These are phyloP conservation scores for Mycena pura DNA, from an alignment of 768 basidiomycete species.

Conservation along the genomic window DNA sequence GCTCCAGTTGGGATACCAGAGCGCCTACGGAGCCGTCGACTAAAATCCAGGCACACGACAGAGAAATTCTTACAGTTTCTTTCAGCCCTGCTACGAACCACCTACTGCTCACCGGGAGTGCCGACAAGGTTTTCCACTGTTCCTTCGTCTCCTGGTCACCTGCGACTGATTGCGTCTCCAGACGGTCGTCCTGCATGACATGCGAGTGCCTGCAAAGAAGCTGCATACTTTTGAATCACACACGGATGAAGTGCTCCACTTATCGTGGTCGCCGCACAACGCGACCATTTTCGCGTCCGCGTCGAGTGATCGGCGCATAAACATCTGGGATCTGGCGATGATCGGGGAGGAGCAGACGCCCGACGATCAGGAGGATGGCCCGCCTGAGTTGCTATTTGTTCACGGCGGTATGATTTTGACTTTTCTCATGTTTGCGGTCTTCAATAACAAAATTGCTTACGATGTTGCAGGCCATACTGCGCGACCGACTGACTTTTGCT, in stretches of 20 bases:
- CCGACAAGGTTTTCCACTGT: constrained; percentile 74
- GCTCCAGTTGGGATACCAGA: constrained; percentile 89
- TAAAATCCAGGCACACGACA: constrained; percentile 84
- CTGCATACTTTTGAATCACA: constrained; percentile 93
- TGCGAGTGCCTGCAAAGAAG: constrained; percentile 72
- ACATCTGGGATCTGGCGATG: constrained; percentile 91
- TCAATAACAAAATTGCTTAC: constrained; percentile 1
- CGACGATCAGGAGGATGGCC: constrained; percentile 98
- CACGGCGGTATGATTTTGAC: constrained; percentile 77
- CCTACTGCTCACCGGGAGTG: constrained; percentile 88
- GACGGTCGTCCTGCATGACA: constrained; percentile 91
- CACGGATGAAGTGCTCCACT: constrained; percentile 91
- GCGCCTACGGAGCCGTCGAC: constrained; percentile 69
- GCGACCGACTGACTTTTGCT: constrained; percentile 92
- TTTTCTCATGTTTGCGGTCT: constrained; percentile 6
- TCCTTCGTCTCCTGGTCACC: not conserved
- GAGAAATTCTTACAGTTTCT: constrained; percentile 89
- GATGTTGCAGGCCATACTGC: constrained; percentile 77
- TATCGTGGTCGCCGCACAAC: constrained; percentile 95
- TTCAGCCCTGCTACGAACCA: constrained; percentile 85
- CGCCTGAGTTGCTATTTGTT: constrained; percentile 94
- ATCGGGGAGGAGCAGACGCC: constrained; percentile 97
- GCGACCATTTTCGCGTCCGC: constrained; percentile 94
- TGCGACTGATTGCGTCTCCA: constrained; percentile 37
- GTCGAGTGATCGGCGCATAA: constrained; percentile 90